Evolutionary conservation across 2,329 filamentous ascomycete species (phyloP), one percentile per base, ranked within the genome.

Genomic region (Ophiobolus disseminans): DNA sequence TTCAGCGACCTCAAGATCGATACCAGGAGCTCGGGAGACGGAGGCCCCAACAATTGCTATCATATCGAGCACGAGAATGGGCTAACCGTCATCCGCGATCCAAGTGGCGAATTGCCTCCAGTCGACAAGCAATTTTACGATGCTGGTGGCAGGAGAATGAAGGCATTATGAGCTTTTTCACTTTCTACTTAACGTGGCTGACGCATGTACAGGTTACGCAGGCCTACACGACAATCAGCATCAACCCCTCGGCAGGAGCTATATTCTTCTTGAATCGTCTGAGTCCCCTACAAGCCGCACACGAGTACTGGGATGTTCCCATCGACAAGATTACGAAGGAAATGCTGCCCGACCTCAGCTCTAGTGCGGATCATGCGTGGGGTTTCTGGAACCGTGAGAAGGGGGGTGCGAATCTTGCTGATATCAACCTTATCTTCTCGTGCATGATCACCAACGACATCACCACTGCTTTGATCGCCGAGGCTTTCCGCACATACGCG

Each of bases 401-500:
- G 6, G 10, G 17, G 6, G 23, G 25, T 16, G 17, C 3, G 13
- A 21, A 41, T 14, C 2, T 21, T 13, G 26, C 26, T 17, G 16
- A 41, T 32, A 28, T 41, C 11, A 32, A 28, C 17, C 20, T 14
- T 2, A 41, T 41, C 19, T 32, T 41, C 17, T 14, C 20, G 17
- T 41, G 39, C 26, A 41, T 41, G 39, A 41, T 32, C 11, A 32
- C 39, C 4, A 41, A 41, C 13, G 39, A 22, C 26, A 32, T 41
- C 10, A 41, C 39, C 1, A 20, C n/a, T 11, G 39, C 39, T 3
- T 14, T 41, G 16, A 32, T 32, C 8, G 26, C 8, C 7, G 39
- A 41, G 25, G 39, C 39, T 20, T 16, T 41, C 10, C 14, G 31
- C 16, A 50, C 40, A 5, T 54, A 45, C 13, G 40, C 43, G 10